A percentile compares a stretch with the other conserved stretches of the same genome.
phyloP scores from a whole-genome alignment of 2,329 filamentous ascomycete species.

The Ascochyta koolunga region DNA sequence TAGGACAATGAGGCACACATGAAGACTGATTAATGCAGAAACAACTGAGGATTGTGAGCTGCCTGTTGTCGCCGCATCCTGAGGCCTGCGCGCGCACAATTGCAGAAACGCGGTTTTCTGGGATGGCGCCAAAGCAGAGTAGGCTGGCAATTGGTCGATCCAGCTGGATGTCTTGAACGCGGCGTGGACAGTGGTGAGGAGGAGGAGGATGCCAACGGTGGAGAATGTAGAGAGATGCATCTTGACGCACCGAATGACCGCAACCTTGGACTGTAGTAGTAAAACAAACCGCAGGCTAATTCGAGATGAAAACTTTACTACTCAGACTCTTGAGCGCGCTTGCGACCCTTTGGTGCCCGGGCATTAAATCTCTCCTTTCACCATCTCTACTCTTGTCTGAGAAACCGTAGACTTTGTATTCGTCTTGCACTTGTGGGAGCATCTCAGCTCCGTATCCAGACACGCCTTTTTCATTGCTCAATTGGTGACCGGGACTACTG shows the following conservation, averaged over 20 bases:
- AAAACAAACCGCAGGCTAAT: no score
- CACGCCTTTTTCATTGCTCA: neutral
- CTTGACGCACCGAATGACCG: no score
- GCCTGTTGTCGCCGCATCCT: conserved; percentile 26
- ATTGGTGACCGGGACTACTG: neutral
- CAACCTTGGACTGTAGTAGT: no score
- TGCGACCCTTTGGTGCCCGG: neutral
- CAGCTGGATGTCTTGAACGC: conserved; percentile 25
- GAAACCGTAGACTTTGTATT: no score
- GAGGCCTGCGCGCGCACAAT: conserved; percentile 26
- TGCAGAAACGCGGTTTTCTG: conserved; percentile 22
- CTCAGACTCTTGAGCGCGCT: neutral
- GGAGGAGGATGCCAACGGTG: neutral
- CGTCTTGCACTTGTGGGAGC: no score
- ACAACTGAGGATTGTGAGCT: conserved; percentile 28
- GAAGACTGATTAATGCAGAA: conserved; percentile 22
- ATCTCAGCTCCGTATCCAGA: neutral
- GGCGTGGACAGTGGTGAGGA: neutral
- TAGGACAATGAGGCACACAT: neutral
- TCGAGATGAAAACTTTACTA: no score
- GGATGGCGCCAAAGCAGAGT: conserved; percentile 24
- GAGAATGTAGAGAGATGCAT: neutral
- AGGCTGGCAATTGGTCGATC: conserved; percentile 27
- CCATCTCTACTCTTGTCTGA: neutral
- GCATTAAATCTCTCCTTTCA: neutral